Base-by-base conservation (phyloP, 495 filamentous ascomycete genomes). In the Elasticomyces elasticus region DNA sequence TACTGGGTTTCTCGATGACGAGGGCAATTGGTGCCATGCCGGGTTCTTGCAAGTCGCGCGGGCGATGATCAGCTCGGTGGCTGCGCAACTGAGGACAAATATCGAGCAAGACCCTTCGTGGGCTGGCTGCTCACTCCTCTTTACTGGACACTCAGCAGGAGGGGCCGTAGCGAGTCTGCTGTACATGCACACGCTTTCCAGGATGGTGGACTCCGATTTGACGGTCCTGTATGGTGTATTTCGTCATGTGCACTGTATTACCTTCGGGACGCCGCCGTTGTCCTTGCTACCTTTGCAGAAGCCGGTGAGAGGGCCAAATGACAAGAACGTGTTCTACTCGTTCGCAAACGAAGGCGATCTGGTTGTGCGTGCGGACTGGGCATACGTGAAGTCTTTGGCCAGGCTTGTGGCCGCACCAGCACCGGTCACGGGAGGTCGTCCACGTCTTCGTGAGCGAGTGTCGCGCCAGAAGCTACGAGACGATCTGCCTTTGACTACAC, bases 311-410 rank as follows among this genome's bases (percentile, higher is more conserved):
- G 63, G 66, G 3, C 53, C 59, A 3, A 66, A 78, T 27, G 69
- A 72, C 20, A 86, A 83, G 54, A 86, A 78, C 23, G 5, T 30
- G 27, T 92, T 92, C 66, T 69, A 84, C 27, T 79, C 78, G 17
- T 87, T 94, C 62, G 70, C 89, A 56, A 94, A 92, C 62, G 87
- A 94, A 60, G 87, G 87, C 2, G 87, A 94, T 56, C 86, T 86
- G 0, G 86, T 94, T 0, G 70, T 81, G 1, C 68, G 87, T 19
- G 87, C 86, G 0, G 86, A 91, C 61, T 85, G 79, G 65, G 76
- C 77, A 0, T 89, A 89, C 58, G 73, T 91, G 10, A 72, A 75
- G 40, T 83, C 79, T 15, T 72, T 94, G 24, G 69, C 89, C 10
- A 80, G 83, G 53, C 73, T 92, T 1, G 86, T 86, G 60, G 72